phyloP scores from a whole-genome alignment of 2,329 filamentous ascomycete genomes.

The Fusarium sp. region DNA sequence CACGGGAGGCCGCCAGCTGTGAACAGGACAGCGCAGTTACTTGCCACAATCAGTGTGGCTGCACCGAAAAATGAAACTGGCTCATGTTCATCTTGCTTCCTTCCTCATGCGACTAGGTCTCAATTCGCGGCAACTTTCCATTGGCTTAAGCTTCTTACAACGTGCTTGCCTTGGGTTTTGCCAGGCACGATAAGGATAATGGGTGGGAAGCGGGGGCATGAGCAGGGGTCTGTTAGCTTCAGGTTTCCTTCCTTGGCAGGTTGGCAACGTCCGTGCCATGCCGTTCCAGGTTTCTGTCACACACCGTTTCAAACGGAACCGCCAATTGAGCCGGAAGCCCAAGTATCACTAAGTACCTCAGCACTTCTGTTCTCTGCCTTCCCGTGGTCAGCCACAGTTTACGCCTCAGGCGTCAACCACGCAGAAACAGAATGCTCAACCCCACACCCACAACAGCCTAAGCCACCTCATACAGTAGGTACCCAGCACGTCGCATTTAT shows the following conservation, averaged over 20 bases:
- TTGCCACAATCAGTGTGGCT: conserved; percentile 35
- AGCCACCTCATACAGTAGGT: background rate
- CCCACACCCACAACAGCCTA: conserved; percentile 16
- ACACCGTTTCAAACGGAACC: conserved; percentile 31
- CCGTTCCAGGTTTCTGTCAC: conserved; percentile 1
- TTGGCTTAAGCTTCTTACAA: conserved; percentile 29
- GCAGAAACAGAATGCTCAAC: conserved; percentile 15
- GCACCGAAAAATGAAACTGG: conserved; percentile 10
- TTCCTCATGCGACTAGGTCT: too few relatives aligned
- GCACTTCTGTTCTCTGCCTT: too few relatives aligned
- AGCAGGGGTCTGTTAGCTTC: conserved; percentile 2
- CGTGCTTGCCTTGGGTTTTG: conserved; percentile 29
- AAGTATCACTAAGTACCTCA: too few relatives aligned
- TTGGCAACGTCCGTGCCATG: conserved; percentile 14
- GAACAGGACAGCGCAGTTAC: background rate
- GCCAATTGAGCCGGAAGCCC: too few relatives aligned
- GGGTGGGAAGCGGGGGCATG: conserved; percentile 13
- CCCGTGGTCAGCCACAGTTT: conserved; percentile 20
- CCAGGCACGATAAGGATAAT: conserved; percentile 27
- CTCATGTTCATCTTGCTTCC: too few relatives aligned
- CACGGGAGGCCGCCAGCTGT: conserved; percentile 23
- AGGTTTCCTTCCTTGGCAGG: conserved; percentile 14
- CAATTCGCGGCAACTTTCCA: background rate
- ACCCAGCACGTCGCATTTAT: conserved; percentile 33
- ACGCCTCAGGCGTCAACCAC: conserved; percentile 35